A percentile compares a stretch with the other conserved stretches of the same genome.
Evolutionary conservation across 805 yeast genomes (phyloP).

Genomic region (Teunomyces atbi): DNA sequence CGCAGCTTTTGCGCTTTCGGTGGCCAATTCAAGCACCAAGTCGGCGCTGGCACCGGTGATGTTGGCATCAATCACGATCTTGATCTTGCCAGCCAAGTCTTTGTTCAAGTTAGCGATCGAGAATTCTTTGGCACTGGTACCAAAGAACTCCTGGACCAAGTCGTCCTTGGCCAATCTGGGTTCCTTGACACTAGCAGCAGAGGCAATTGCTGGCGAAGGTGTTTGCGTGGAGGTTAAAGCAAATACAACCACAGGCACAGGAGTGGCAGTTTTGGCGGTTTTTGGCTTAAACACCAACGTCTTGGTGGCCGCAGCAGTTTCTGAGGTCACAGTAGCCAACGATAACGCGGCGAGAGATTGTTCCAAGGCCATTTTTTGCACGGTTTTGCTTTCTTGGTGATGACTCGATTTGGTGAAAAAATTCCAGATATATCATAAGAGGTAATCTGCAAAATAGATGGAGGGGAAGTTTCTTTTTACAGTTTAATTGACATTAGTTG

Average conservation of each 20-base stretch:
- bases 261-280: conserved; percentile 76
- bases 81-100: conserved; percentile 53
- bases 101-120: conserved; percentile 51
- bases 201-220: conserved; percentile 63
- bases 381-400: neutral
- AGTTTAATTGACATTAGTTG: neutral
- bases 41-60: conserved; percentile 40
- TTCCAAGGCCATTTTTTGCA: conserved; percentile 57
- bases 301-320: conserved; percentile 57
- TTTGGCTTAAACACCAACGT: conserved; percentile 88
- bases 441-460: neutral
- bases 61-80: conserved; percentile 55
- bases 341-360: conserved; percentile 67
- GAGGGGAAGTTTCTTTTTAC: neutral
- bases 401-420: conserved; percentile 3
- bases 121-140: conserved; percentile 57
- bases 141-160: conserved; percentile 63
- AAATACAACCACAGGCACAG: conserved; percentile 77
- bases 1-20: conserved; percentile 51
- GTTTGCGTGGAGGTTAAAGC: conserved; percentile 72
- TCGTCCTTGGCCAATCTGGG: conserved; percentile 88
- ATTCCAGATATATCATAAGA: neutral
- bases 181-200: conserved; percentile 69
- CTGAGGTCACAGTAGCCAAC: conserved; percentile 52
- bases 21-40: conserved; percentile 44